A percentile compares a stretch with the other conserved stretches of the same genome.
These are phyloP conservation scores for Xylariaceae sp. DNA, from an alignment of 2,329 filamentous ascomycete species.

Conservation along the genomic window DNA sequence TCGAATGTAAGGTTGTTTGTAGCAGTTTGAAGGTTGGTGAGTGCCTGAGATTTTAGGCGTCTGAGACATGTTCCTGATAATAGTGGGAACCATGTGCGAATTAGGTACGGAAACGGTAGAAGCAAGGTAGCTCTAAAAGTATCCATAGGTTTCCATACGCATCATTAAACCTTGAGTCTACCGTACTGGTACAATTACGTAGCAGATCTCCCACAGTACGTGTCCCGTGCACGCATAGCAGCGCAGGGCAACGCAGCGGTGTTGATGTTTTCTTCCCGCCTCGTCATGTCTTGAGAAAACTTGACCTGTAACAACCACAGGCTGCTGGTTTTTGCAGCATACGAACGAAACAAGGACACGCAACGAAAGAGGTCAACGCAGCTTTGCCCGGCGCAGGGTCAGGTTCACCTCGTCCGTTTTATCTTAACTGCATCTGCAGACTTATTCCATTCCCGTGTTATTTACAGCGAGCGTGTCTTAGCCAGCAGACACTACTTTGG, in stretches of 20 bases:
- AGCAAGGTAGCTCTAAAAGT: too few relatives aligned
- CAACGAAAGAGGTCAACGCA: background rate
- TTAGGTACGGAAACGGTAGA: too few relatives aligned
- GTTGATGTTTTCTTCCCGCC: constrained; percentile 32
- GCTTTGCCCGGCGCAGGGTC: background rate
- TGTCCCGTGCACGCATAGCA: constrained; percentile 20
- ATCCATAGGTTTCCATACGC: too few relatives aligned
- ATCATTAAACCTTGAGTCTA: too few relatives aligned
- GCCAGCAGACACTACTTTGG: background rate
- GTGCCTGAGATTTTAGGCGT: background rate
- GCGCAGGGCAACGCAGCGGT: constrained; percentile 10
- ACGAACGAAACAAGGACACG: background rate
- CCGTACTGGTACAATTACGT: background rate
- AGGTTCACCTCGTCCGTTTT: background rate
- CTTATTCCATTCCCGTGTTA: background rate
- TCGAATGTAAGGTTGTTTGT: too few relatives aligned
- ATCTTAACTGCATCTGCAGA: background rate
- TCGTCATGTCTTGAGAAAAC: constrained; percentile 21
- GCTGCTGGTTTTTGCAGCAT: background rate
- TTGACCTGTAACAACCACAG: background rate
- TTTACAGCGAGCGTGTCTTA: background rate
- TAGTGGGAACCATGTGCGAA: background rate
- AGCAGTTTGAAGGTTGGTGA: too few relatives aligned
- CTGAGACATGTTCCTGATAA: background rate
- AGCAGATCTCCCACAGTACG: too few relatives aligned